Percentiles rank a stretch among this genome's conserved stretches.
These are phyloP conservation scores for Anacardium occidentale DNA, from an alignment of 345 rosid genomes.

Conservation along the genomic window DNA sequence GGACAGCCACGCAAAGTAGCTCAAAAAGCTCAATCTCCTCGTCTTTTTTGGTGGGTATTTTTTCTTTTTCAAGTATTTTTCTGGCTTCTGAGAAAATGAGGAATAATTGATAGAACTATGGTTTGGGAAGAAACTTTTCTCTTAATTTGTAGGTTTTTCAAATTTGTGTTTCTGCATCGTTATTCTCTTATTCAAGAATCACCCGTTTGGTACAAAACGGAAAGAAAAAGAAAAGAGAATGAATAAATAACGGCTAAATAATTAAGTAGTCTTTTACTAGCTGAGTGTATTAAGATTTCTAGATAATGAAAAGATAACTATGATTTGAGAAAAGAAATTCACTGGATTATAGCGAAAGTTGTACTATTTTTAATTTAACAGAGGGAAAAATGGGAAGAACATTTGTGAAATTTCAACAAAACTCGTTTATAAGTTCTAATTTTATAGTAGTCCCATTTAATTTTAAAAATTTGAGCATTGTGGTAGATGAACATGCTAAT, in stretches of 20 bases:
- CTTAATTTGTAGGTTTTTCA: not conserved
- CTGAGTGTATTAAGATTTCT: not conserved
- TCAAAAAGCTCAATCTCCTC: constrained; percentile 42
- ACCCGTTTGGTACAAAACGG: constrained; percentile 8
- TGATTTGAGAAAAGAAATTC: not conserved
- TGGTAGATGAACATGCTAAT: not conserved
- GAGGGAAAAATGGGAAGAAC: not conserved
- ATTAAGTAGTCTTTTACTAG: not conserved
- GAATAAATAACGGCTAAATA: not conserved
- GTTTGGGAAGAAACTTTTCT: not conserved
- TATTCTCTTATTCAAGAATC: not conserved
- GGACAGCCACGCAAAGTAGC: constrained; percentile 30
- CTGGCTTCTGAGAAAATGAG: constrained; percentile 16
- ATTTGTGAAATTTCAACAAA: no score
- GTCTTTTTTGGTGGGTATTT: constrained; percentile 54
- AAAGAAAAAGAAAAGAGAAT: not conserved
- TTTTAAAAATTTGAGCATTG: not conserved
- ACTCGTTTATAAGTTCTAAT: not conserved
- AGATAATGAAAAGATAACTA: not conserved
- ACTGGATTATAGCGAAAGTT: not conserved
- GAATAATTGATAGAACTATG: not conserved
- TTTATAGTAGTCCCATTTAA: not conserved
- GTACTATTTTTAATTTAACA: not conserved
- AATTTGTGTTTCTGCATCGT: not conserved
- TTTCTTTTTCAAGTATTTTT: not conserved